phyloP scores from a whole-genome alignment of 2,329 filamentous ascomycete genomes.

The Neofusicoccum umdonicola region DNA sequence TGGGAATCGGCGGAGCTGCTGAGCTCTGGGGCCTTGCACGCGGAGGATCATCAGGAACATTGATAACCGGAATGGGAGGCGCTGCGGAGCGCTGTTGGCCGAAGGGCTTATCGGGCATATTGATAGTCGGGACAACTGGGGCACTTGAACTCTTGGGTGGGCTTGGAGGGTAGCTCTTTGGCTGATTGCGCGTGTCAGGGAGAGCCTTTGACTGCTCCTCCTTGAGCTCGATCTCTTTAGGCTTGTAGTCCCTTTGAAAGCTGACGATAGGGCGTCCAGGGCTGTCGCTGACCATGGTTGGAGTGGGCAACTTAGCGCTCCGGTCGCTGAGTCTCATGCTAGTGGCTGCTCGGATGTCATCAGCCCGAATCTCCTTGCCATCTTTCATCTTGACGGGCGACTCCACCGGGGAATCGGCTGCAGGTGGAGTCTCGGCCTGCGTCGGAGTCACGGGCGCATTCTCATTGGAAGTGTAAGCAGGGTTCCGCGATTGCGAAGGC shows the following conservation, averaged over 20 bases:
- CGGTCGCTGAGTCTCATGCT: conserved; percentile 85
- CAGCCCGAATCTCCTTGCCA: conserved; percentile 76
- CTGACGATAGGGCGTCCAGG: conserved; percentile 94
- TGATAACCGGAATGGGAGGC: conserved; percentile 34
- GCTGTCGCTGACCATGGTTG: conserved; percentile 85
- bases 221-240: conserved; percentile 71
- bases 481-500: conserved; percentile 77
- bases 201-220: conserved; percentile 38
- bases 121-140: conserved; percentile 50
- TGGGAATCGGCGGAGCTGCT: conserved; percentile 31
- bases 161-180: conserved; percentile 26
- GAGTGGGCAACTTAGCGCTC: conserved; percentile 81
- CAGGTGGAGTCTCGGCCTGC: neutral
- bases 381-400: conserved; percentile 61
- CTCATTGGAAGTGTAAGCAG: conserved; percentile 68
- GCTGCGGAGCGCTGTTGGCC: conserved; percentile 42
- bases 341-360: conserved; percentile 87
- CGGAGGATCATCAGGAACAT: conserved; percentile 17
- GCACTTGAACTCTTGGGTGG: conserved; percentile 41
- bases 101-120: conserved; percentile 40
- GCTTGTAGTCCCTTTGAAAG: conserved; percentile 83
- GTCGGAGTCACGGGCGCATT: conserved; percentile 17
- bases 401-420: conserved; percentile 27
- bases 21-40: conserved; percentile 41
- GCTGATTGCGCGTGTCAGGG: conserved; percentile 20